A percentile compares a stretch with the other conserved stretches of the same genome.
phyloP scores from a whole-genome alignment of 1,284 basidiomycete species.

The Boletus mariae region DNA sequence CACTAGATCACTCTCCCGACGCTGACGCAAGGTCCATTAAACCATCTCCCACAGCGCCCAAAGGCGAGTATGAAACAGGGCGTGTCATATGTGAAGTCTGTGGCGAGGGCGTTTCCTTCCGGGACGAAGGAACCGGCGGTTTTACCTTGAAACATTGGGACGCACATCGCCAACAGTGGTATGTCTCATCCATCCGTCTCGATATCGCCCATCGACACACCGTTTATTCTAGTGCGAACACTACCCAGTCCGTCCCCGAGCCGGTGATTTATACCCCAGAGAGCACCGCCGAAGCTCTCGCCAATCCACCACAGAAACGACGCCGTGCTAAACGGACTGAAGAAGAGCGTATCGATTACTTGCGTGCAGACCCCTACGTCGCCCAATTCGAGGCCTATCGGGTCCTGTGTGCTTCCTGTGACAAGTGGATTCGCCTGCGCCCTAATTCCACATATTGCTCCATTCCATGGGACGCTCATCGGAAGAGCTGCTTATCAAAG shows the following conservation, averaged over 20 bases:
- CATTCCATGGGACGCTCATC: slow-evolving; percentile 81
- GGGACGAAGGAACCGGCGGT: slow-evolving; percentile 54
- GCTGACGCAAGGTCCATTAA: slow-evolving; percentile 14
- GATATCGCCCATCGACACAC: slow-evolving; percentile 3
- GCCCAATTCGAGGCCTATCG: slow-evolving; percentile 74
- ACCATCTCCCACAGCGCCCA: slow-evolving; percentile 23
- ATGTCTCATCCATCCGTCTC: slow-evolving; percentile 20
- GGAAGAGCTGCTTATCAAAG: slow-evolving; percentile 71
- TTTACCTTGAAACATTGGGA: slow-evolving; percentile 71
- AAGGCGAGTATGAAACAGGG: slow-evolving; percentile 53
- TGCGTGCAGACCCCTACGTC: slow-evolving; percentile 70
- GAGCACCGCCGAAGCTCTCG: slow-evolving; percentile 37
- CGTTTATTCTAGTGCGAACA: slow-evolving; percentile 26
- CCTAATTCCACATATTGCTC: slow-evolving; percentile 80
- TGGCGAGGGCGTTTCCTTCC: slow-evolving; percentile 55
- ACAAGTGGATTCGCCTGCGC: slow-evolving; percentile 77
- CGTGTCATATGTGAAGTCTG: slow-evolving; percentile 63
- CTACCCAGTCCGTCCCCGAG: slow-evolving; percentile 32
- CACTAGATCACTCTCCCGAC: slow-evolving; percentile 22
- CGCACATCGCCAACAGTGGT: slow-evolving; percentile 60
- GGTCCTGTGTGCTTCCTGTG: slow-evolving; percentile 70
- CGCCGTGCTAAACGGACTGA: slow-evolving; percentile 74
- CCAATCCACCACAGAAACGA: slow-evolving; percentile 51
- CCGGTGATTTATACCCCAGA: slow-evolving; percentile 43
- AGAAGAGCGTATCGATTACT: slow-evolving; percentile 72